Base-by-base conservation (phyloP, 192 early-diverging fungal species). In the Rhizophagus sp. region DNA sequence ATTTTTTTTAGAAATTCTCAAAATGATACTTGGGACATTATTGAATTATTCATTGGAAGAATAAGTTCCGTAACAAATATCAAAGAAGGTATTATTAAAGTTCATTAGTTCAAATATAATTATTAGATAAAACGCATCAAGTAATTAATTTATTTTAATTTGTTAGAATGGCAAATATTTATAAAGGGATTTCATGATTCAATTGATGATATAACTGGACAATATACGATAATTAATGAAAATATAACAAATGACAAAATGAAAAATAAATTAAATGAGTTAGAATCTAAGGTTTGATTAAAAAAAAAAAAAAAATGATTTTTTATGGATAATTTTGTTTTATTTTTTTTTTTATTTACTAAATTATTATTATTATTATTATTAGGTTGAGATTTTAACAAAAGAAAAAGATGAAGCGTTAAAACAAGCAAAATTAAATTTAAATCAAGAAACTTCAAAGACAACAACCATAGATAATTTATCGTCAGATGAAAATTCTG, bases 21-120 rank as follows among this genome's bases (percentile, higher is more conserved):
- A 22, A 79, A 83, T 44, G 88, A 90, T 82, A 78, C 85, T 8
- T 90, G 86, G 88, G 85, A 84, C 11, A 83, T 90, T 30, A 80
- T 88, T 6, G 81, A 82, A 61, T 78, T 83, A 24, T 88, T 90
- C 81, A 78, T 86, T 15, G 83, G 84, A 33, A 79, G 79, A 33
- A 75, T 85, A 39, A 82, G 81, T 12, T 78, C 74, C 44, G 76
- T 83, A 67, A 75, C 80, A 6, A 76, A 85, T 50, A 74, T 83
- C 17, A 81, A 85, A 66, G 80, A 85, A 68, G 52, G 73, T 75
- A 75, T 57, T 10, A 15, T 22, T 62, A 19, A n/a, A 9, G 27
- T n/a, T 25, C 10, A 30, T 30, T 30, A 30, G 30, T 1, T 30
- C 30, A 30, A 30, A 30, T 30, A 30, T 30, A 30, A 30, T 30